Evolutionary conservation across 139 green algal species (phyloP), one percentile per base, ranked within the genome.

Genomic region (Astrephomene gubernaculifera): DNA sequence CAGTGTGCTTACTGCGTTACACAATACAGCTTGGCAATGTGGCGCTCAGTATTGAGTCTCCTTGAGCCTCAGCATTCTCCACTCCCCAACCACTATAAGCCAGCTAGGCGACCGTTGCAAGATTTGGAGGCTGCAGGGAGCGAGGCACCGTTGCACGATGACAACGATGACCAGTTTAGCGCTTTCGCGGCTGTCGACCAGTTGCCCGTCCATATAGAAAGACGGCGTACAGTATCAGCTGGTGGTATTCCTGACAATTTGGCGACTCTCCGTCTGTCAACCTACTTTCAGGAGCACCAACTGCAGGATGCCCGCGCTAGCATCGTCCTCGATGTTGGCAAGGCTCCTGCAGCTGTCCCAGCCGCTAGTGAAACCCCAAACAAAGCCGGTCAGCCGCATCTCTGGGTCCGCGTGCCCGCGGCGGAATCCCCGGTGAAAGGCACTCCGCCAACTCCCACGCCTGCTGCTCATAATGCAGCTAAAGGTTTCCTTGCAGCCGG

Each of bases 31-130:
- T n/a, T n/a, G n/a, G 17, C 22, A 24, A 72, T 83, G 76, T 83
- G 76, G 76, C 44, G 57, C 10, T 41, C 39, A 24, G 76, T 83
- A 35, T 60, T 83, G 14, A 38, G 29, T n/a, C 38, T 83, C 12
- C 39, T 83, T 0, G 76, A 70, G 22, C 33, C 38, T 4, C 54
- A 49, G 31, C 38, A 53, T n/a, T 71, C 52, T 49, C 76, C 76
- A 8, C 39, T 83, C 14, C 76, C 76, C 5, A 33, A 39, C 2
- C 61, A 83, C 29, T 83, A 73, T 38, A 71, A 71, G 24, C 54
- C 38, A 6, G 41, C 39, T 7, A 36, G 52, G 60, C 60, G 76
- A 31, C 60, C 41, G 21, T 19, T 72, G 2, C 39, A 52, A 8
- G 76, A 83, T 31, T 25, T 83, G 39, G 76, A 83, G 22, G 76